Conservation (phyloP, 1,284 basidiomycete genomes). For the Cutaneotrichosporon sp. region DNA sequence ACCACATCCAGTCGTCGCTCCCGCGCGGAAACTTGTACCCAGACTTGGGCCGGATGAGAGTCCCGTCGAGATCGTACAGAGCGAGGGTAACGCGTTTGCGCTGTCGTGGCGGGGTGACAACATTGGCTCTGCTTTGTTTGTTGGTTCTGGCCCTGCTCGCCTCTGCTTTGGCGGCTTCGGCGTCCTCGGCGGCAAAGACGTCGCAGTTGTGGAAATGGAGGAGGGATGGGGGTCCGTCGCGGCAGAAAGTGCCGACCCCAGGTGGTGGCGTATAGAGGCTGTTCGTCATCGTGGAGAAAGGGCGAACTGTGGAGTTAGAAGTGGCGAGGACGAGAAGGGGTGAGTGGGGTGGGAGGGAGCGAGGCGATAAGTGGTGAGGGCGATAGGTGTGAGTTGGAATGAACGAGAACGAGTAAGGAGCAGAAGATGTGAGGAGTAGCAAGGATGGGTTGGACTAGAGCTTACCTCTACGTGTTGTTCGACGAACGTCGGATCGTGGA, state of each 20-base stretch:
- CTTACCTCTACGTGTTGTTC: no score
- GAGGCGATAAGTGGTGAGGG: neutral
- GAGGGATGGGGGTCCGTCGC: neutral
- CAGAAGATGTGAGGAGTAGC: no score
- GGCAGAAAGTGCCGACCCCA: neutral
- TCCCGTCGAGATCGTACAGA: conserved; percentile 82
- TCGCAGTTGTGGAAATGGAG: conserved; percentile 2
- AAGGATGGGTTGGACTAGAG: no score
- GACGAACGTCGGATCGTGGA: no score
- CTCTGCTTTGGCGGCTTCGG: neutral
- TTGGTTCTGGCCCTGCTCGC: neutral
- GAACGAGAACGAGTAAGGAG: no score
- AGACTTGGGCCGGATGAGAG: conserved; percentile 64
- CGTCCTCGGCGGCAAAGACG: neutral
- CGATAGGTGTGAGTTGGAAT: neutral
- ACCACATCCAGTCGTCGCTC: conserved; percentile 67
- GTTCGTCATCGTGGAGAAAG: neutral
- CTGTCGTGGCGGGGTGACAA: neutral
- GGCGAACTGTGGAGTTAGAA: neutral
- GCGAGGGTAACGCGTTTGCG: conserved; percentile 56
- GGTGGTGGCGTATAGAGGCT: neutral
- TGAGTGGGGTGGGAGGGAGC: neutral
- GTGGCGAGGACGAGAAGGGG: no score
- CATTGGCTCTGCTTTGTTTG: neutral
- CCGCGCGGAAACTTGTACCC: conserved; percentile 52